Base-by-base conservation (phyloP, 345 rosid species). In the Passiflora organensis region DNA sequence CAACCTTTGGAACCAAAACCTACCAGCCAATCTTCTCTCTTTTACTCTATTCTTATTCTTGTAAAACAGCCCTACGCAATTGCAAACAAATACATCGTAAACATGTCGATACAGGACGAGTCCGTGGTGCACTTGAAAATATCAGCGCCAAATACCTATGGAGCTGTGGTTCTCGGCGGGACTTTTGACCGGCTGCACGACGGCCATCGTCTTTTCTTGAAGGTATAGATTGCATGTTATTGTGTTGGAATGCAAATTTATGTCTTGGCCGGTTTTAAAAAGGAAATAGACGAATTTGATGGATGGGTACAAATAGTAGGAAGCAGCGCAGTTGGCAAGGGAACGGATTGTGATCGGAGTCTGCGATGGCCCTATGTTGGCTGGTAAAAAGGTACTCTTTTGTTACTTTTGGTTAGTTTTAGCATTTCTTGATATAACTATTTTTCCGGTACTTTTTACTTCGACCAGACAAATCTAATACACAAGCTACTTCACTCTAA, bases 171-270 rank as follows among this genome's bases (percentile, higher is more conserved):
- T 60, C 83, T 93, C 2, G 99, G 99, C 0, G 95, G 99, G 47
- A 93, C 99, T 6, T 89, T 93, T 42, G 99, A 93, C 63, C 82
- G 89, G 13, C 72, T 93, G 39, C 95, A 93, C 62, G 89, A 86
- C 32, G 99, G 99, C 16, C 96, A 93, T 69, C 87, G 84, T 60
- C 81, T 74, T 59, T 89, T 93, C 65, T 96, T 93, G 68, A 74
- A 81, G 86, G 98, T 86, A 55, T 28, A 1, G 13, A 10, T 8
- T 8, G 10, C 13, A 1, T 2, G 3, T 1, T 28, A 9, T 16
- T 16, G 53, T 1, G 43, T 20, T 8, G 10, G 18, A 1, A 1
- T 6, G 41, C 18, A 13, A 10, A 20, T 32, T 14, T 24, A 9
- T 10, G 13, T 52, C 37, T 21, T 53, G 22, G 19, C 10, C 14